Conservation (phyloP, 1,284 basidiomycete species). For the Heliocybe sulcata region DNA sequence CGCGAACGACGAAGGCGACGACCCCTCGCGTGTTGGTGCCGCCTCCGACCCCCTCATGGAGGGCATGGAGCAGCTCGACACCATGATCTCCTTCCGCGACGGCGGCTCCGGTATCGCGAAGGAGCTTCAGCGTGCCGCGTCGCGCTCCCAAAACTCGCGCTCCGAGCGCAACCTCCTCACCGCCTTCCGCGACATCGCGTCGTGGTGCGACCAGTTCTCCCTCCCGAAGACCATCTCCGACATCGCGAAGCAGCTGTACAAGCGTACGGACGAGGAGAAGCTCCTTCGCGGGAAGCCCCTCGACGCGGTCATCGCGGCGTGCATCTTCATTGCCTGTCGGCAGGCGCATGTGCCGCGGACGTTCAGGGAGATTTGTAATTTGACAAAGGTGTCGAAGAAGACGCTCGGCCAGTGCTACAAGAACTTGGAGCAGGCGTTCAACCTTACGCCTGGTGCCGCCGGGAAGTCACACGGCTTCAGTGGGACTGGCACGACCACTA, state of each 20-base stretch:
- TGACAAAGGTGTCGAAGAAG: conserved; percentile 94
- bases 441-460: conserved; percentile 69
- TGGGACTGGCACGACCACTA: conserved; percentile 30
- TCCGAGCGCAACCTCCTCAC: conserved; percentile 81
- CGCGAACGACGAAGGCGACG: conserved; percentile 98
- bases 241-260: conserved; percentile 95
- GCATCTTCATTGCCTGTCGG: conserved; percentile 96
- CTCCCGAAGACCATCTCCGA: conserved; percentile 93
- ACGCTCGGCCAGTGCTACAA: conserved; percentile 93
- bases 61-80: conserved; percentile 90
- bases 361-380: conserved; percentile 92
- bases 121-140: conserved; percentile 88
- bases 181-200: conserved; percentile 88
- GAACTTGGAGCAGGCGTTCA: conserved; percentile 89
- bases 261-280: conserved; percentile 94
- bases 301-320: conserved; percentile 93
- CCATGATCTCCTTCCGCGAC: conserved; percentile 91
- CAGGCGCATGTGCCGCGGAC: conserved; percentile 91
- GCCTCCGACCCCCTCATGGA: conserved; percentile 92
- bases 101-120: conserved; percentile 90
- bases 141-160: conserved; percentile 68
- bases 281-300: conserved; percentile 87
- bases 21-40: conserved; percentile 98
- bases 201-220: conserved; percentile 93
- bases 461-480: conserved; percentile 28